Base-by-base conservation (phyloP, 441 rosid species). In the Erysimum cheiri region DNA sequence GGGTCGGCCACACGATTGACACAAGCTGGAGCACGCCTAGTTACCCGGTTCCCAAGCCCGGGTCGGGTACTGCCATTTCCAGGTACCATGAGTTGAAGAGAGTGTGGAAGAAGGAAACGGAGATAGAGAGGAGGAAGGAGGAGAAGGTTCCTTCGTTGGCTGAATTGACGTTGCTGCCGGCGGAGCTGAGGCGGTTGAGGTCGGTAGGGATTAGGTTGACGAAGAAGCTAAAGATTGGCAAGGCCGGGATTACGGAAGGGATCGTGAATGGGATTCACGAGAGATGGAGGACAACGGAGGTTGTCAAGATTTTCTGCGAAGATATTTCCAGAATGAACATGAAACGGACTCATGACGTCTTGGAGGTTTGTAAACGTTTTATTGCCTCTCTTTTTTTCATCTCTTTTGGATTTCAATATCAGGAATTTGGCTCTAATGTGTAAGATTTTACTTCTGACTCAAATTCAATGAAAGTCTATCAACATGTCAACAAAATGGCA, bases 11-110 rank as follows among this genome's bases (percentile, higher is more conserved):
- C 74, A 90, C 96, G 14, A 72, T 95, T 17, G 99, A 95, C 80
- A 64, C 92, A n/a, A 95, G 96, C 91, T 95, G 99, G 99, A 89
- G 92, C 82, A 84, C 95, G 35, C 98, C 99, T 2, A 87, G 89
- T 73, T 88, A 84, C 58, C 98, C 99, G 1, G 89, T 91, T 6
- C 95, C 95, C 6, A 80, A 66, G 3, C 96, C 97, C 13, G 96
- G 96, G 6, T 83, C 97, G 2, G 95, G 94, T 24, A 74, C 83
- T 44, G 86, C 87, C 14, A 83, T 89, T 4, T 80, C 70, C 35
- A 80, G 89, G 91, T 82, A 81, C 41, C 80, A 84, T 67, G 87
- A 85, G 74, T n/a, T 85, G 86, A 84, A 70, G 81, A 78, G 76
- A 65, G 81, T 78, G 61, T 71, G 75, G 82, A 82, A 69, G 69